These are phyloP conservation scores for Pholiota molesta DNA, from an alignment of 768 basidiomycete species.

Conservation along the genomic window DNA sequence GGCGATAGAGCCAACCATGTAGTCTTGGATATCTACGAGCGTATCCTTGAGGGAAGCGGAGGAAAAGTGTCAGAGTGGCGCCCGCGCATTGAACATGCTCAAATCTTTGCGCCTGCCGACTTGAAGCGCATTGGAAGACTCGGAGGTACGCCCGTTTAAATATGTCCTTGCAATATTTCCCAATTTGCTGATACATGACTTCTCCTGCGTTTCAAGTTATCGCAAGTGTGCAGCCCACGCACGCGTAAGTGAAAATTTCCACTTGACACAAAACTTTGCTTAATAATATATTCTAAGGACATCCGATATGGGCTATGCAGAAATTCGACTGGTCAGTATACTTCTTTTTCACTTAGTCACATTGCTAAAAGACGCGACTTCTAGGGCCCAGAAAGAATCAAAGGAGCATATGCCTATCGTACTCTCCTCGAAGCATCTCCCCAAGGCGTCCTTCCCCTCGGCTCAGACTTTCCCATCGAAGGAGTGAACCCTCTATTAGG, in stretches of 20 bases:
- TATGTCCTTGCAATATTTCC: background rate
- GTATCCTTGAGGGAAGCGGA: slow-evolving; percentile 43
- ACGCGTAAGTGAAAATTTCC: slow-evolving; percentile 58
- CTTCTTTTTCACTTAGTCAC: background rate
- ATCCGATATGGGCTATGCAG: slow-evolving; percentile 93
- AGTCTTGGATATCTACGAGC: slow-evolving; percentile 83
- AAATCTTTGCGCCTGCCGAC: slow-evolving; percentile 78
- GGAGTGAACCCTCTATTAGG: slow-evolving; percentile 86
- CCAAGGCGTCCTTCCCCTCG: slow-evolving; percentile 69
- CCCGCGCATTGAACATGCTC: slow-evolving; percentile 91
- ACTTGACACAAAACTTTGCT: background rate
- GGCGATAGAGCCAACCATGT: slow-evolving; percentile 88
- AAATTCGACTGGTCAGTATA: slow-evolving; percentile 66
- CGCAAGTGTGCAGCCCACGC: slow-evolving; percentile 91
- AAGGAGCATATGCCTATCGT: slow-evolving; percentile 90
- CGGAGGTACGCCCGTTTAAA: slow-evolving; percentile 52
- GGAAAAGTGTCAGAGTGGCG: slow-evolving; percentile 53
- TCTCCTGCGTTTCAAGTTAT: slow-evolving; percentile 58
- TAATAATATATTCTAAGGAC: slow-evolving; percentile 46
- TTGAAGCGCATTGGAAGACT: slow-evolving; percentile 68
- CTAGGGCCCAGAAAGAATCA: slow-evolving; percentile 80
- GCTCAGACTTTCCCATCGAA: slow-evolving; percentile 95
- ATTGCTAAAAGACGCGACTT: background rate
- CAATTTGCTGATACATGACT: background rate
- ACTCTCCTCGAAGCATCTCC: slow-evolving; percentile 63